phyloP scores from a whole-genome alignment of 768 basidiomycete species.

The Agaricus subrufescens region DNA sequence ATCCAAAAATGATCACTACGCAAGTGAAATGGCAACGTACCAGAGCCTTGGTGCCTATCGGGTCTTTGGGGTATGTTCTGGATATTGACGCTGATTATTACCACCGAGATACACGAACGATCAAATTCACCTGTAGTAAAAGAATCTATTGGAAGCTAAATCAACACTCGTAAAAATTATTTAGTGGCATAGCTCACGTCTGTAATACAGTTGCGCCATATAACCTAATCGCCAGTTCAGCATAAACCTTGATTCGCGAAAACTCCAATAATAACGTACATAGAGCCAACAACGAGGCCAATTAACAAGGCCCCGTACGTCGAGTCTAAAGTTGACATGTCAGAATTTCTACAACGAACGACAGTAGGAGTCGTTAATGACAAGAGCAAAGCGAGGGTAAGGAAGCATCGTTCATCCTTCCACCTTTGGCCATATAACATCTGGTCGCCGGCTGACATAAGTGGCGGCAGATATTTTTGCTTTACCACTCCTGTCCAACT shows the following conservation, averaged over 20 bases:
- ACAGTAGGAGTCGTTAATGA: not conserved
- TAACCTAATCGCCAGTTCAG: conserved; percentile 22
- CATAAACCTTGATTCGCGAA: not conserved
- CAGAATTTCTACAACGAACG: not conserved
- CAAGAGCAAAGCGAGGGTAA: not conserved
- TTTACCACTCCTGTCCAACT: no score
- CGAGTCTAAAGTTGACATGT: conserved; percentile 29
- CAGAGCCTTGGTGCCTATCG: conserved; percentile 32
- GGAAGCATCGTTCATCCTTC: not conserved
- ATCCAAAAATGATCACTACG: not conserved
- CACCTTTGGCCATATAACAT: no score
- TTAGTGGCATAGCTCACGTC: conserved; percentile 23
- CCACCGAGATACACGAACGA: not conserved
- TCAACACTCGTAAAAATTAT: not conserved
- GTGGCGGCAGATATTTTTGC: no score
- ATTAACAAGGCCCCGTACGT: conserved; percentile 44
- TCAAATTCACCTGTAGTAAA: conserved; percentile 34
- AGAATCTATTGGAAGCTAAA: conserved; percentile 23
- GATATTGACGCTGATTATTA: not conserved
- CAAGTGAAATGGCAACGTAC: conserved; percentile 18
- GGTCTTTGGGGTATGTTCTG: conserved; percentile 38
- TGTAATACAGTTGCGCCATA: conserved; percentile 45
- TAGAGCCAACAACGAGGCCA: conserved; percentile 37
- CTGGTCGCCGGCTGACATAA: no score
- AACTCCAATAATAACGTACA: conserved; percentile 26